Conservation (phyloP, 192 early-diverging fungal genomes). For the Chytriomyces sp. region DNA sequence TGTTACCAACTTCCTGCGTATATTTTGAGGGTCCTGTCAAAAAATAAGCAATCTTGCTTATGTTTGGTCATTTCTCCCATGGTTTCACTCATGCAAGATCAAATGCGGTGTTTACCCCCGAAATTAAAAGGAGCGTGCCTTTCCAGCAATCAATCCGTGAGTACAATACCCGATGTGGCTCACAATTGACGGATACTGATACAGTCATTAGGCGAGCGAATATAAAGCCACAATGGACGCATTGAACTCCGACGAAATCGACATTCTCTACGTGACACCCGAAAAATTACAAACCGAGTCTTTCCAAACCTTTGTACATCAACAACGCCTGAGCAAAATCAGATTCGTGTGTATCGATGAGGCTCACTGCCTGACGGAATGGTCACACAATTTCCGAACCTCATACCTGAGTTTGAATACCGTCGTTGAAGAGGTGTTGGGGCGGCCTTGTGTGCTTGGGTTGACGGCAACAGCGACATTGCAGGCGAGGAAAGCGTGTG, state of each 20-base stretch:
- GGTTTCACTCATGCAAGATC: slow-evolving; percentile 86
- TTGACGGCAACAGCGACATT: slow-evolving; percentile 78
- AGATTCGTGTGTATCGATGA: slow-evolving; percentile 77
- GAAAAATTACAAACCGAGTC: slow-evolving; percentile 70
- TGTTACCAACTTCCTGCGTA: slow-evolving; percentile 77
- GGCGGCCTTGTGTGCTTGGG: slow-evolving; percentile 61
- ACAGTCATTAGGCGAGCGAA: neutral
- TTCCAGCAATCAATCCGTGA: slow-evolving; percentile 47
- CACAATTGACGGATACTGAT: neutral
- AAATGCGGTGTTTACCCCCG: slow-evolving; percentile 68
- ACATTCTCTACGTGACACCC: slow-evolving; percentile 77
- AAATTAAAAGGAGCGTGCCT: slow-evolving; percentile 67
- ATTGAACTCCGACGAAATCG: slow-evolving; percentile 54
- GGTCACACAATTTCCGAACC: slow-evolving; percentile 81
- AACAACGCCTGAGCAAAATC: slow-evolving; percentile 58
- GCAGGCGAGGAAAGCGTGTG: slow-evolving; percentile 56
- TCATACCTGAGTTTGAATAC: slow-evolving; percentile 66
- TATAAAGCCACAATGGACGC: slow-evolving; percentile 42
- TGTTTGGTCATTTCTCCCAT: slow-evolving; percentile 81
- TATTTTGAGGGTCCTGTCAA: slow-evolving; percentile 47
- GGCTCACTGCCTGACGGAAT: slow-evolving; percentile 82
- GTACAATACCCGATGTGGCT: neutral
- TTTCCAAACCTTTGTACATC: slow-evolving; percentile 60
- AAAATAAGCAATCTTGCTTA: neutral
- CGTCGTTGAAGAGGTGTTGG: slow-evolving; percentile 53